Evolutionary conservation across 805 yeast species (phyloP).

Genomic region (Kluyveromyces aestuarii): DNA sequence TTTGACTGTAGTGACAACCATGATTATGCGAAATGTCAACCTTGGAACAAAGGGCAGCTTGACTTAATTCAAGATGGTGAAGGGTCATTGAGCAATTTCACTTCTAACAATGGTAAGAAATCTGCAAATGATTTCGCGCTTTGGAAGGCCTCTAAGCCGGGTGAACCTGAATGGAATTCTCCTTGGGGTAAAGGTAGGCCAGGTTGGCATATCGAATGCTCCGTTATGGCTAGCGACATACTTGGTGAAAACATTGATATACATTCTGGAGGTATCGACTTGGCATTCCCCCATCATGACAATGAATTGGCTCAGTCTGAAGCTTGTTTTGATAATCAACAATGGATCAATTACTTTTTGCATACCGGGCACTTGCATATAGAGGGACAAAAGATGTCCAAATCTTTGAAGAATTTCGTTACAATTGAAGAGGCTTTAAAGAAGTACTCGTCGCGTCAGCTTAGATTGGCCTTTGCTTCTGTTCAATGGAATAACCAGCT

Average conservation of each 20-base stretch:
- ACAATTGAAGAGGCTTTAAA: conserved; percentile 85
- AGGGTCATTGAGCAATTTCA: conserved; percentile 56
- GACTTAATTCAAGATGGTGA: conserved; percentile 90
- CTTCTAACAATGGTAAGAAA: conserved; percentile 48
- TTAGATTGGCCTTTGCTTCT: conserved; percentile 83
- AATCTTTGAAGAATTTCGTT: conserved; percentile 88
- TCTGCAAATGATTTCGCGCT: conserved; percentile 85
- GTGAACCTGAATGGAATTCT: conserved; percentile 93
- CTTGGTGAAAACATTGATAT: conserved; percentile 81
- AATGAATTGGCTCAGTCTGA: conserved; percentile 96
- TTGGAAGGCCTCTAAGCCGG: conserved; percentile 95
- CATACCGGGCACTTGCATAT: conserved; percentile 97
- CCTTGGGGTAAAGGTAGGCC: conserved; percentile 98
- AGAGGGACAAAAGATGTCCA: conserved; percentile 98
- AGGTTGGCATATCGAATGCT: conserved; percentile 99
- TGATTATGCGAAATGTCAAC: conserved; percentile 91
- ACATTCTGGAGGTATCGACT: conserved; percentile 94
- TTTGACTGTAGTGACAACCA: conserved; percentile 70
- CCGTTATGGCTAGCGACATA: conserved; percentile 93
- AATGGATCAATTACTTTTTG: conserved; percentile 95
- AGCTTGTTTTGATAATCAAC: conserved; percentile 79
- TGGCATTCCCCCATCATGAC: conserved; percentile 98
- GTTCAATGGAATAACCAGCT: conserved; percentile 89
- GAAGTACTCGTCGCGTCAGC: conserved; percentile 65
- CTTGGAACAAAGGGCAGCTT: conserved; percentile 91